A percentile compares a stretch with the other conserved stretches of the same genome.
These are phyloP conservation scores for Monosporascus sp. DNA, from an alignment of 2,329 filamentous ascomycete genomes.

Conservation along the genomic window DNA sequence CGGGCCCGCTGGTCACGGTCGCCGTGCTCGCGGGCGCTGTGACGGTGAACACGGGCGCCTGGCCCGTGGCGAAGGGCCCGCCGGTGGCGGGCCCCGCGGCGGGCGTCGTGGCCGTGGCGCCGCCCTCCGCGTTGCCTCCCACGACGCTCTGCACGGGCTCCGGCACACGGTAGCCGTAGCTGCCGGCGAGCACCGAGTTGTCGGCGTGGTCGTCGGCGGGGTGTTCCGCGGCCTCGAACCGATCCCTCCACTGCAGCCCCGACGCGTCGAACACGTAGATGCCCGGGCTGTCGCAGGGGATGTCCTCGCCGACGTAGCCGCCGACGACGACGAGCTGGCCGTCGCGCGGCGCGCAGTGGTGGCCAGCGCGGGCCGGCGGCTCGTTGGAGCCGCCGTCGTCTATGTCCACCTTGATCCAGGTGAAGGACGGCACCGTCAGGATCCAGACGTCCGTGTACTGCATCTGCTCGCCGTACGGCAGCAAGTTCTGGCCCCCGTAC, in stretches of 20 bases:
- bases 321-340: slow-evolving; percentile 66
- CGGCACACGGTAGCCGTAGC: slow-evolving; percentile 63
- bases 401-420: slow-evolving; percentile 61
- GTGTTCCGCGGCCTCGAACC: slow-evolving; percentile 53
- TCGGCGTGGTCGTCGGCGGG: slow-evolving; percentile 41
- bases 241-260: slow-evolving; percentile 55
- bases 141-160: slow-evolving; percentile 56
- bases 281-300: slow-evolving; percentile 61
- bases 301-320: slow-evolving; percentile 57
- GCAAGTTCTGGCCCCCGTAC: slow-evolving; percentile 70
- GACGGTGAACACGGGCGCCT: slow-evolving; percentile 63
- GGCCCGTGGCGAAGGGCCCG: slow-evolving; percentile 67
- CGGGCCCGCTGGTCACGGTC: slow-evolving; percentile 34
- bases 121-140: slow-evolving; percentile 54
- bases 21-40: slow-evolving; percentile 45
- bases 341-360: slow-evolving; percentile 64
- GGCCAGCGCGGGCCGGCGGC: slow-evolving; percentile 60
- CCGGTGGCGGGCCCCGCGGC: slow-evolving; percentile 55
- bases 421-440: slow-evolving; percentile 65
- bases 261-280: slow-evolving; percentile 71
- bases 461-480: slow-evolving; percentile 50
- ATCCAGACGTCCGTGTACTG: slow-evolving; percentile 72
- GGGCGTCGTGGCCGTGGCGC: slow-evolving; percentile 62
- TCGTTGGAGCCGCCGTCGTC: slow-evolving; percentile 31
- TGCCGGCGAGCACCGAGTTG: slow-evolving; percentile 47